Evolutionary conservation across 1,284 basidiomycete species (phyloP), one percentile per base, ranked within the genome.

Genomic region (Austroboletus niveus): DNA sequence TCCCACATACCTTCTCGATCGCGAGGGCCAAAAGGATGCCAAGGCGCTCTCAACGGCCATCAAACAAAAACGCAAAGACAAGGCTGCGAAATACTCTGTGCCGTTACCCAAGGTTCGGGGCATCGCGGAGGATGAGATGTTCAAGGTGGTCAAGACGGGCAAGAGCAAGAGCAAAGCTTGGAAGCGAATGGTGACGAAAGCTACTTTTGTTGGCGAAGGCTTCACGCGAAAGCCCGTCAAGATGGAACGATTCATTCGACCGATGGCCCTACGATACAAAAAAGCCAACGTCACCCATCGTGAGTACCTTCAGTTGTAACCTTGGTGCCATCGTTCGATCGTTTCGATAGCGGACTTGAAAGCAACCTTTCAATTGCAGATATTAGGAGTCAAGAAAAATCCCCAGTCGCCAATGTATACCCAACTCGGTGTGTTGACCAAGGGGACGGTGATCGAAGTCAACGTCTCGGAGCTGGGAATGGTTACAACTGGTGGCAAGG

Each of bases 141-240:
- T 99, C 82, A 98, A 97, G 79, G 97, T 99, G 34, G 82, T 99
- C 81, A 93, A 95, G 78, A 96, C 96, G 0, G 97, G 97, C 51
- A 98, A 98, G 79, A 90, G 85, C 68, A 98, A 96, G 77, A 85
- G 83, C 69, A 99, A 99, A 74, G 84, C 89, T 27, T 99, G 97
- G 97, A 99, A 99, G 77, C 84, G 97, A 60, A 98, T 99, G 96
- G 93, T 99, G 58, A 98, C 95, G 59, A 99, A 99, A 75, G 95
- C 96, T 42, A 98, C 96, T 2, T 99, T 99, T 69, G 96, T 99
- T 41, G 96, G 96, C 10, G 95, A 98, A 72, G 89, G 93, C 36
- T 99, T 99, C 71, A 99, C 97, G 14, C 81, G 97, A 58, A 99
- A 99, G 72, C 97, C 97, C 1, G 95, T 98, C 53, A 99, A 99